Evolutionary conservation across 2,329 filamentous ascomycete genomes (phyloP), one percentile per base, ranked within the genome.

Genomic region (Mycogone perniciosa): DNA sequence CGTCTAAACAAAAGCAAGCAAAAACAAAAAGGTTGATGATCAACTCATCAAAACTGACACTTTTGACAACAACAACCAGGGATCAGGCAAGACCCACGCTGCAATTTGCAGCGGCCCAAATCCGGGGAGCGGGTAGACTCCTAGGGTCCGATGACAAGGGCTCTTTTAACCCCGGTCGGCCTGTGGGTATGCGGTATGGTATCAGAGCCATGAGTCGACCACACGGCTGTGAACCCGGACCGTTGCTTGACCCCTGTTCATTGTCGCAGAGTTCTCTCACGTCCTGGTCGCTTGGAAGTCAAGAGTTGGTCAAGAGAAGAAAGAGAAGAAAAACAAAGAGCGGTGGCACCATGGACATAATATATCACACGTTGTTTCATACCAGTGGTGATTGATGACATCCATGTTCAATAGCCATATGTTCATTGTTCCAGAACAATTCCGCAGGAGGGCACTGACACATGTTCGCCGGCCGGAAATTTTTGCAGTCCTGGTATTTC

Each of bases 221-320:
- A 64, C 57, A 67, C 64, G 64, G 64, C 64, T 67, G 60, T 52
- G 55, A 61, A 64, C 63, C 64, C 64, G 64, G 64, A 58, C 64
- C 64, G 64, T 63, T 64, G 57, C 54, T 56, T 59, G 62, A 58
- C 61, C 57, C 59, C 51, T 40, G 43, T 44, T 44, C 34, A 34
- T 48, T 45, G 46, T 20, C 52, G 35, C 31, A 31, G 44, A 39
- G 38, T 27, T 46, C 27, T 7, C 31, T 41, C 37, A 7, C 29
- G 46, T 31, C 50, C 34, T 42, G 46, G 40, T 41, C 37, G n/a
- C 26, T 40, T 44, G 44, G 42, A 47, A 46, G 47, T 47, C 13
- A 27, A 48, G 50, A 48, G 50, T 53, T 53, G 33, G 33, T 35
- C 33, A 20, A 20, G 20, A 3, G 20, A 20, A 20, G 20, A 20